Evolutionary conservation across 1,284 basidiomycete species (phyloP).

Genomic region (Boletus semigastroideus): DNA sequence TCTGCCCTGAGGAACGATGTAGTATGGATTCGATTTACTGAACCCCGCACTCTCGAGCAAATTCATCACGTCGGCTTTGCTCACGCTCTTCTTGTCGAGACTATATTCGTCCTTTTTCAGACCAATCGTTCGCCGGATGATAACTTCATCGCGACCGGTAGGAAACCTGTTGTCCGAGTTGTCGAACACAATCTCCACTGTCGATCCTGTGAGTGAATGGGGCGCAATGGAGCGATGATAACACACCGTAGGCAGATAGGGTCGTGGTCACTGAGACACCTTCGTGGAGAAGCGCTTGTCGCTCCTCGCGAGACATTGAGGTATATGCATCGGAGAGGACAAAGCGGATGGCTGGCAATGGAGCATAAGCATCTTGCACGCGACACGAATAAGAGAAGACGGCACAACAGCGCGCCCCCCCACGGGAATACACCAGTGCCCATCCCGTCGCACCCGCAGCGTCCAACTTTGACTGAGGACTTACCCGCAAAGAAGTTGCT

Average conservation of each 20-base stretch:
- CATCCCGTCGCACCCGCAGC: background rate
- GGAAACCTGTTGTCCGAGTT: constrained; percentile 91
- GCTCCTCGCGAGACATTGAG: constrained; percentile 91
- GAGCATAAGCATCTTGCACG: constrained; percentile 5
- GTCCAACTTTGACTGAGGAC: background rate
- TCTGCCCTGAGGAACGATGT: constrained; percentile 97
- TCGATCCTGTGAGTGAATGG: constrained; percentile 20
- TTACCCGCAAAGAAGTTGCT: constrained; percentile 93
- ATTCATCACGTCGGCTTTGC: constrained; percentile 97
- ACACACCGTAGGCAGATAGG: constrained; percentile 86
- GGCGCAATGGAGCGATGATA: background rate
- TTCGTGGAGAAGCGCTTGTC: constrained; percentile 91
- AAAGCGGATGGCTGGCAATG: constrained; percentile 82
- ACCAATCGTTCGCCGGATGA: constrained; percentile 91
- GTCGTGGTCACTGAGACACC: constrained; percentile 88
- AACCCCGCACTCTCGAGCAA: constrained; percentile 95
- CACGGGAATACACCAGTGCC: background rate
- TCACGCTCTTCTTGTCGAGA: constrained; percentile 92
- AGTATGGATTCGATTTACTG: constrained; percentile 96
- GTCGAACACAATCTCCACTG: constrained; percentile 85
- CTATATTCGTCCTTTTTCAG: constrained; percentile 99
- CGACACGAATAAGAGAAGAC: background rate
- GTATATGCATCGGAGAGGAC: constrained; percentile 98
- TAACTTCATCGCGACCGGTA: constrained; percentile 81
- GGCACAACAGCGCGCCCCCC: background rate